These are phyloP conservation scores for Schizonepeta tenuifolia DNA, from an alignment of 257 asterid genomes.

Conservation along the genomic window DNA sequence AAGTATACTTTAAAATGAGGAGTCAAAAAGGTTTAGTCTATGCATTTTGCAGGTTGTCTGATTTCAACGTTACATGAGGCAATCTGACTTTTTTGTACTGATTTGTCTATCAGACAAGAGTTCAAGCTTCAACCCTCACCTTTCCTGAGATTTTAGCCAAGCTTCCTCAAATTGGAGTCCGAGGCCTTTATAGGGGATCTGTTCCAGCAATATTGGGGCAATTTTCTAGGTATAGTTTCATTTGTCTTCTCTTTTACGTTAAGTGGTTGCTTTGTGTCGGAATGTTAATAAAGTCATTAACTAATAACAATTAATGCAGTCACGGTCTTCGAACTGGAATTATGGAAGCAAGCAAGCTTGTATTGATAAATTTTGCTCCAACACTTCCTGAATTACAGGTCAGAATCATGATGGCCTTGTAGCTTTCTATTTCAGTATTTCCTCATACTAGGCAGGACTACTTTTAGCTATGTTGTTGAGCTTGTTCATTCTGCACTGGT, in stretches of 20 bases:
- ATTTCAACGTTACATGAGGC: conserved; percentile 31
- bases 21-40: conserved; percentile 31
- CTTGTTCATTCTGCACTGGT: conserved; percentile 9
- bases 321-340: conserved; percentile 98
- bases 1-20: conserved; percentile 28
- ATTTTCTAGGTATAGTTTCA: conserved; percentile 72
- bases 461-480: background rate
- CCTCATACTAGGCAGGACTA: background rate
- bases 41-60: conserved; percentile 33
- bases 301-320: conserved; percentile 44
- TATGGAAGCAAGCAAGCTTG: conserved; percentile 91
- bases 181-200: conserved; percentile 89
- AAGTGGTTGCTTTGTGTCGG: background rate
- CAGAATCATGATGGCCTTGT: conserved; percentile 24
- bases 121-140: conserved; percentile 94
- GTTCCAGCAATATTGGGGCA: conserved; percentile 97
- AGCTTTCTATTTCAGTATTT: conserved; percentile 14
- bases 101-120: conserved; percentile 72
- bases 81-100: conserved; percentile 47
- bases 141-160: conserved; percentile 82
- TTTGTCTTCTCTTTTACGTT: conserved; percentile 1
- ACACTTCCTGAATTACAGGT: conserved; percentile 95
- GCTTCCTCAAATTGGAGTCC: conserved; percentile 87
- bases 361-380: conserved; percentile 89
- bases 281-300: conserved; percentile 12